phyloP scores from a whole-genome alignment of 345 rosid genomes.

The Trapa bicornis region DNA sequence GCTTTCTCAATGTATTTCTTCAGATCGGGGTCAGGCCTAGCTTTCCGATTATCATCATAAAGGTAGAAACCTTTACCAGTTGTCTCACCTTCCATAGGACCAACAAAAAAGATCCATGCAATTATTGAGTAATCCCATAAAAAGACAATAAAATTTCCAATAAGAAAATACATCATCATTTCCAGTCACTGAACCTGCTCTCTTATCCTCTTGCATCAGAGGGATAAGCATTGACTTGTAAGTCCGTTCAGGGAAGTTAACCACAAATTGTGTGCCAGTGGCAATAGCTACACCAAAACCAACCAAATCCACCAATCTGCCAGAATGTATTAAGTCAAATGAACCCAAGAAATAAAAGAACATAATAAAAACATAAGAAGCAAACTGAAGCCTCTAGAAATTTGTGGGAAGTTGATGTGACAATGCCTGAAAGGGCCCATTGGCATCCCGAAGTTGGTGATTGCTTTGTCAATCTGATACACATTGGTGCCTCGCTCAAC shows the following conservation, averaged over 20 bases:
- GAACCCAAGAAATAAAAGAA: not conserved
- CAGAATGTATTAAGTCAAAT: conserved; percentile 5
- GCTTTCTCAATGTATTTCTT: conserved; percentile 71
- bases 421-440: conserved; percentile 93
- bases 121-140: not conserved
- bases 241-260: conserved; percentile 71
- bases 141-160: not conserved
- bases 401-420: not conserved
- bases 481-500: conserved; percentile 73
- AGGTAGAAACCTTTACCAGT: conserved; percentile 74
- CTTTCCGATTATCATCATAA: conserved; percentile 70
- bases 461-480: conserved; percentile 58
- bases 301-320: conserved; percentile 78
- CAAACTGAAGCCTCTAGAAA: not conserved
- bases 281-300: conserved; percentile 93
- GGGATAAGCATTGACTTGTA: conserved; percentile 81
- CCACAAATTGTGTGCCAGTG: conserved; percentile 60
- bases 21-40: conserved; percentile 79
- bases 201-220: conserved; percentile 82
- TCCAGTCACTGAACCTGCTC: conserved; percentile 73
- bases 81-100: conserved; percentile 53
- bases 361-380: not conserved
- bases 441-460: conserved; percentile 95
- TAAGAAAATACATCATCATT: not conserved
- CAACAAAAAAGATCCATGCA: not conserved